phyloP scores from a whole-genome alignment of 1,139 yeast species.

The Spathaspora sp. region DNA sequence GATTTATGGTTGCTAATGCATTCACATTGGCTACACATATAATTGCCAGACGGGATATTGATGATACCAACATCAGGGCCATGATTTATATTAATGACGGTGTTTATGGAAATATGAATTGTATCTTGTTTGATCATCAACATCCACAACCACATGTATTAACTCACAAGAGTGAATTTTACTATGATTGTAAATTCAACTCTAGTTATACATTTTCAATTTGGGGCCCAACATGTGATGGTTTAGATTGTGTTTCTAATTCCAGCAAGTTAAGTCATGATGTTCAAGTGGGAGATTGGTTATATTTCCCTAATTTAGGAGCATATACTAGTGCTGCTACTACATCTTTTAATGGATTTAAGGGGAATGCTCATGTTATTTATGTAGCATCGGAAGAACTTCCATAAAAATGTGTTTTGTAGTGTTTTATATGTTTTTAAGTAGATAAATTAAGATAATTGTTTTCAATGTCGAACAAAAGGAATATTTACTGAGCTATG shows the following conservation, averaged over 20 bases:
- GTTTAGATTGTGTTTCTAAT: conserved; percentile 78
- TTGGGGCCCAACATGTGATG: conserved; percentile 99
- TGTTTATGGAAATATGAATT: conserved; percentile 92
- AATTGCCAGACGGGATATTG: conserved; percentile 69
- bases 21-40: conserved; percentile 84
- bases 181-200: conserved; percentile 23
- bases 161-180: conserved; percentile 50
- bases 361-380: conserved; percentile 55
- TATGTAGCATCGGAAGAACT: conserved; percentile 50
- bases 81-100: conserved; percentile 89
- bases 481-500: too few relatives aligned
- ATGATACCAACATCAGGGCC: conserved; percentile 22
- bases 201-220: conserved; percentile 50
- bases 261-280: conserved; percentile 54
- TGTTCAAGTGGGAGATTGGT: conserved; percentile 87
- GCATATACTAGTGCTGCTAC: conserved; percentile 95
- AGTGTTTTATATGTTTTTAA: not conserved
- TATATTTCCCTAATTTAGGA: conserved; percentile 80
- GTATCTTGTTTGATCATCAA: conserved; percentile 91
- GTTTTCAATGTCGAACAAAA: not conserved
- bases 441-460: not conserved
- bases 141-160: conserved; percentile 69
- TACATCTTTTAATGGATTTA: conserved; percentile 86
- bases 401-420: not conserved
- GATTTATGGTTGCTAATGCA: conserved; percentile 83